These are phyloP conservation scores for Melaleuca alternifolia DNA, from an alignment of 345 rosid genomes.

Conservation along the genomic window DNA sequence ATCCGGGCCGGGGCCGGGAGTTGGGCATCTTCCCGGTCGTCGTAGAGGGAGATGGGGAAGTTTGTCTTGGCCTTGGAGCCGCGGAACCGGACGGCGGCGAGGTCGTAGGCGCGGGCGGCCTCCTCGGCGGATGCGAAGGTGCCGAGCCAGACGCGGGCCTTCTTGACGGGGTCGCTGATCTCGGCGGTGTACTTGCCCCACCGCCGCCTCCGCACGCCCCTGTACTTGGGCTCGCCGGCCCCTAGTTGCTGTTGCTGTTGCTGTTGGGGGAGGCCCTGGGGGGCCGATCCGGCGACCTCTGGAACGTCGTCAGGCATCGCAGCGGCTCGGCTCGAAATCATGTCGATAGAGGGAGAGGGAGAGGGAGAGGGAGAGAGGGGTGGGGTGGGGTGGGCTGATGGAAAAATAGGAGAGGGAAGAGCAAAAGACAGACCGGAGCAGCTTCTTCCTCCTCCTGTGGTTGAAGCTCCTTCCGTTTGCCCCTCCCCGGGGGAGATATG, in stretches of 20 bases:
- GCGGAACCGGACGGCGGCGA: slow-evolving; percentile 71
- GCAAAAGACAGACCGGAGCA: not conserved
- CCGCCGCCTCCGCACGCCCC: slow-evolving; percentile 89
- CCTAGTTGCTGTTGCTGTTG: not conserved
- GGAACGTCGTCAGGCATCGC: slow-evolving; percentile 20
- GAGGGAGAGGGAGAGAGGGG: not conserved
- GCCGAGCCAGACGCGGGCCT: slow-evolving; percentile 88
- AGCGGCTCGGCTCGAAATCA: slow-evolving; percentile 56
- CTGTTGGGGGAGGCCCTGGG: not conserved
- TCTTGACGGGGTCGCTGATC: slow-evolving; percentile 89
- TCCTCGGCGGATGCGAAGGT: slow-evolving; percentile 89
- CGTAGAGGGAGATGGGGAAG: slow-evolving; percentile 28
- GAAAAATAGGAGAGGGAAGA: slow-evolving; percentile 1
- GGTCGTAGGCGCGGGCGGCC: slow-evolving; percentile 86
- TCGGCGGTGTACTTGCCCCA: slow-evolving; percentile 93
- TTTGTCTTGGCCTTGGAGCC: slow-evolving; percentile 91
- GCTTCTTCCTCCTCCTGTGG: not conserved
- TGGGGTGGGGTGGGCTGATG: not conserved
- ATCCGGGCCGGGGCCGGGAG: not conserved
- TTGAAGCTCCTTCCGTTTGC: not conserved
- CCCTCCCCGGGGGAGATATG: not conserved
- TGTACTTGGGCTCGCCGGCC: slow-evolving; percentile 50
- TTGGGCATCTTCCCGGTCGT: slow-evolving; percentile 9
- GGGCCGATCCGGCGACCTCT: not conserved
- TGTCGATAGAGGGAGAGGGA: not conserved